phyloP scores from a whole-genome alignment of 2,329 filamentous ascomycete genomes.

The Plenodomus lindquistii region DNA sequence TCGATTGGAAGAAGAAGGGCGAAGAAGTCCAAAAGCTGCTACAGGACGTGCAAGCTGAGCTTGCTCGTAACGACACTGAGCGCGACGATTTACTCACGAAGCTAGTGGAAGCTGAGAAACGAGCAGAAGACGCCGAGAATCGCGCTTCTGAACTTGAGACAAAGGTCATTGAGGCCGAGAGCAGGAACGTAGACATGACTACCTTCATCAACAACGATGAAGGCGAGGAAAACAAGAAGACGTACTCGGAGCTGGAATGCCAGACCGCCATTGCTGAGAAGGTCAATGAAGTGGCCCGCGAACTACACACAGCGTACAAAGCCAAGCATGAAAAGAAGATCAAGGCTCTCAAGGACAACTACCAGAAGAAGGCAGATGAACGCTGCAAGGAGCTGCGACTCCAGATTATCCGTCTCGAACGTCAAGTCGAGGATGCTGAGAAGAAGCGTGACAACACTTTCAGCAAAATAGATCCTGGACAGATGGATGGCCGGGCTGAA shows the following conservation, averaged over 20 bases:
- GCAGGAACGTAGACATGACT: slow-evolving; percentile 73
- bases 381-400: slow-evolving; percentile 77
- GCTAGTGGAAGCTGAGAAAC: slow-evolving; percentile 73
- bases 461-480: slow-evolving; percentile 53
- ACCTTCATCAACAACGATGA: slow-evolving; percentile 51
- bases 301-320: slow-evolving; percentile 92
- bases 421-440: slow-evolving; percentile 76
- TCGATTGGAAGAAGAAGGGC: slow-evolving; percentile 81
- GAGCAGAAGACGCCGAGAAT: slow-evolving; percentile 73
- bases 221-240: slow-evolving; percentile 35
- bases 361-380: slow-evolving; percentile 89
- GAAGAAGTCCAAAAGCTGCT: slow-evolving; percentile 84
- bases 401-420: slow-evolving; percentile 68
- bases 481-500: slow-evolving; percentile 10
- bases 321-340: slow-evolving; percentile 97
- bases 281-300: slow-evolving; percentile 72
- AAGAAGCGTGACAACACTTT: slow-evolving; percentile 68
- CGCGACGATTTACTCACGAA: slow-evolving; percentile 76
- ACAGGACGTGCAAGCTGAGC: slow-evolving; percentile 78
- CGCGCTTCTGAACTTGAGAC: slow-evolving; percentile 71
- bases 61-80: slow-evolving; percentile 76
- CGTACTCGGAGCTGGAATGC: slow-evolving; percentile 49
- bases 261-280: slow-evolving; percentile 82
- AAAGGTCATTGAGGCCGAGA: slow-evolving; percentile 56
- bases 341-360: slow-evolving; percentile 76